Conservation (phyloP, 345 rosid species). For the Eucalyptus lansdowneana region DNA sequence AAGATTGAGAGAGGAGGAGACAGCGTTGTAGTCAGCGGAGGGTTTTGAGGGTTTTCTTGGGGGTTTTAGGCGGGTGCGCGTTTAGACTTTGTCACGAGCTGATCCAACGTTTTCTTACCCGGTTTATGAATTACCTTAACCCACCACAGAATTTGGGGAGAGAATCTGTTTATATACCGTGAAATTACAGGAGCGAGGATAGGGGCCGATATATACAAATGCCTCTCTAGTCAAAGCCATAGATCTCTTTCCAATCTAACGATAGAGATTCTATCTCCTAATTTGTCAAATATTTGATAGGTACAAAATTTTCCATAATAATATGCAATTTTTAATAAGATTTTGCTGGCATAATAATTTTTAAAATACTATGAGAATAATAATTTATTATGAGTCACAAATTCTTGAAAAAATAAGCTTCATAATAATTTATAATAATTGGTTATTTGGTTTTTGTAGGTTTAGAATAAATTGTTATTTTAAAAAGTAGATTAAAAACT, state of each 20-base stretch:
- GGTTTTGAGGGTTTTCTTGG: not conserved
- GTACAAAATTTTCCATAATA: not conserved
- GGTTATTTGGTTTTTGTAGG: accelerated
- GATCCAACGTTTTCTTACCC: not conserved
- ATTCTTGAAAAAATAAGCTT: accelerated
- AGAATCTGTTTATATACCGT: not conserved
- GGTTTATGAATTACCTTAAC: not conserved
- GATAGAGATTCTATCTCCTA: accelerated
- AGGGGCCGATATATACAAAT: not conserved
- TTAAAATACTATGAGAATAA: too few relatives aligned
- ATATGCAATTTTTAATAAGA: accelerated
- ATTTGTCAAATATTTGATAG: accelerated
- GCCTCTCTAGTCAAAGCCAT: not conserved
- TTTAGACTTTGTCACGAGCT: not conserved
- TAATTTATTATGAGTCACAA: accelerated
- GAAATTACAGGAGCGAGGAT: not conserved
- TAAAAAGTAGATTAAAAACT: too few relatives aligned
- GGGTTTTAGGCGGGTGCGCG: not conserved
- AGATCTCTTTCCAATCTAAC: not conserved
- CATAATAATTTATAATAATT: too few relatives aligned
- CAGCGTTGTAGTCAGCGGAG: not conserved
- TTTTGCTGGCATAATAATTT: too few relatives aligned
- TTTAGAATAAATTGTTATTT: too few relatives aligned
- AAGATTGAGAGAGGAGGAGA: not conserved
- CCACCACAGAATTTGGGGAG: not conserved